Conservation (phyloP, 2,329 filamentous ascomycete species). For the Remersonia thermophila region DNA sequence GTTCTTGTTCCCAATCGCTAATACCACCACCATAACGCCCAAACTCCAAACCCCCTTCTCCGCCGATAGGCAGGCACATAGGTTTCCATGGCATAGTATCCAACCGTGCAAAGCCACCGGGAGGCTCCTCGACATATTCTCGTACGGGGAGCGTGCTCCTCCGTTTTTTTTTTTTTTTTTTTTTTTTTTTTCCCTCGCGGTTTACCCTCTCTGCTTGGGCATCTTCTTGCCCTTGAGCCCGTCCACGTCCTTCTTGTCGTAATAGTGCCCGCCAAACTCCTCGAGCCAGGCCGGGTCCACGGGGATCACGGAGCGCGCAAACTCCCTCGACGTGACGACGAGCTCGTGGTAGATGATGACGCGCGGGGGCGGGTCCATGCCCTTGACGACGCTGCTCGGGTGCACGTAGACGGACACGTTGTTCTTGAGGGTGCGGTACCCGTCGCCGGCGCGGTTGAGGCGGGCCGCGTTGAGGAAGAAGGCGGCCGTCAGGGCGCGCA, state of each 20-base stretch:
- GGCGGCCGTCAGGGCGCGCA: slow-evolving; percentile 77
- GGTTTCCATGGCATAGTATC: too few relatives aligned
- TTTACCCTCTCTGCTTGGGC: slow-evolving; percentile 15
- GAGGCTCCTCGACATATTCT: too few relatives aligned
- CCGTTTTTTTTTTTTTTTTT: too few relatives aligned
- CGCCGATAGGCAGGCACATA: too few relatives aligned
- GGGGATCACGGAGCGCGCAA: slow-evolving; percentile 78
- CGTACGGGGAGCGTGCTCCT: too few relatives aligned
- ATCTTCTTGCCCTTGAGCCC: slow-evolving; percentile 64
- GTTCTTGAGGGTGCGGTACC: slow-evolving; percentile 85
- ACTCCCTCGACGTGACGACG: slow-evolving; percentile 78
- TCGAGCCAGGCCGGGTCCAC: slow-evolving; percentile 74
- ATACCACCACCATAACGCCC: too few relatives aligned
- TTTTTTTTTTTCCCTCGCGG: too few relatives aligned
- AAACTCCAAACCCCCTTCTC: too few relatives aligned
- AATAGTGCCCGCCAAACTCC: slow-evolving; percentile 87
- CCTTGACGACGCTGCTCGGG: slow-evolving; percentile 70
- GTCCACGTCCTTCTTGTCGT: slow-evolving; percentile 85
- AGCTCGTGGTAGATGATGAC: slow-evolving; percentile 83
- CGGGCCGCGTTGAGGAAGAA: slow-evolving; percentile 91
- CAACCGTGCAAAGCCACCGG: too few relatives aligned
- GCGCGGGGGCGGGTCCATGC: slow-evolving; percentile 61
- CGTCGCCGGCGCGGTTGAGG: slow-evolving; percentile 70
- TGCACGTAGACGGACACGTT: slow-evolving; percentile 85
- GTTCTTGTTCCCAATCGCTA: too few relatives aligned